These are phyloP conservation scores for Dactylellina sp. DNA, from an alignment of 2,329 filamentous ascomycete species.

Conservation along the genomic window DNA sequence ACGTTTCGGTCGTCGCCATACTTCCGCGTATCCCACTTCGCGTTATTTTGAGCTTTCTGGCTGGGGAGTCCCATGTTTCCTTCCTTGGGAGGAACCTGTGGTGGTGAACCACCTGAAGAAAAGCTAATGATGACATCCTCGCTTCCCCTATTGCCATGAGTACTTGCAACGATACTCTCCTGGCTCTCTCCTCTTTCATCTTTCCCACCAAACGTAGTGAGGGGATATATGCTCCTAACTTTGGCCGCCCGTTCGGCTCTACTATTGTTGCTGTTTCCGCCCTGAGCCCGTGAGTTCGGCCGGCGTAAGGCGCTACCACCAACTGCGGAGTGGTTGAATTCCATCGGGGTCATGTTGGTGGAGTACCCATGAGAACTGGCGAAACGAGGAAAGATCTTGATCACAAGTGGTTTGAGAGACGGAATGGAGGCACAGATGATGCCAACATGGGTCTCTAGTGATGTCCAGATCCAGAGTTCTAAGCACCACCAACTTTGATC, in stretches of 20 bases:
- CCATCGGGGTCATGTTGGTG: conserved; percentile 37
- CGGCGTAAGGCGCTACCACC: conserved; percentile 23
- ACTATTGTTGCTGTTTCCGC: conserved; percentile 29
- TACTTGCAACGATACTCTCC: conserved; percentile 43
- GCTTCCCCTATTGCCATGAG: conserved; percentile 8
- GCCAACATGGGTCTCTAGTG: conserved; percentile 67
- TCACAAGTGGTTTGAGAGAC: conserved; percentile 68
- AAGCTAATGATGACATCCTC: conserved; percentile 42
- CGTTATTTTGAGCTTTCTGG: conserved; percentile 18
- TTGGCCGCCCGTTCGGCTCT: conserved; percentile 24
- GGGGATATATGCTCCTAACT: conserved; percentile 44
- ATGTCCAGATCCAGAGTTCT: conserved; percentile 53
- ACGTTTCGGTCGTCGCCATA: conserved; percentile 44
- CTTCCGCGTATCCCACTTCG: conserved; percentile 18
- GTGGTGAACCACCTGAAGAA: conserved; percentile 30
- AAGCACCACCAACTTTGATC: conserved; percentile 50
- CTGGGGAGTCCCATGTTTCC: conserved; percentile 6
- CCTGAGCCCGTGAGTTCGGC: conserved; percentile 41
- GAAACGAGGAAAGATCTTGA: conserved; percentile 62
- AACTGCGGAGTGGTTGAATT: conserved; percentile 29
- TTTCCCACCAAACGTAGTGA: conserved; percentile 31
- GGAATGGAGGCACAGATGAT: conserved; percentile 68
- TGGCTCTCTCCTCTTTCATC: conserved; percentile 49
- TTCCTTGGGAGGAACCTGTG: conserved; percentile 32
- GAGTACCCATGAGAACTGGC: conserved; percentile 29